These are phyloP conservation scores for Magnaporthiopsis incrustans DNA, from an alignment of 2,329 filamentous ascomycete species.

Conservation along the genomic window DNA sequence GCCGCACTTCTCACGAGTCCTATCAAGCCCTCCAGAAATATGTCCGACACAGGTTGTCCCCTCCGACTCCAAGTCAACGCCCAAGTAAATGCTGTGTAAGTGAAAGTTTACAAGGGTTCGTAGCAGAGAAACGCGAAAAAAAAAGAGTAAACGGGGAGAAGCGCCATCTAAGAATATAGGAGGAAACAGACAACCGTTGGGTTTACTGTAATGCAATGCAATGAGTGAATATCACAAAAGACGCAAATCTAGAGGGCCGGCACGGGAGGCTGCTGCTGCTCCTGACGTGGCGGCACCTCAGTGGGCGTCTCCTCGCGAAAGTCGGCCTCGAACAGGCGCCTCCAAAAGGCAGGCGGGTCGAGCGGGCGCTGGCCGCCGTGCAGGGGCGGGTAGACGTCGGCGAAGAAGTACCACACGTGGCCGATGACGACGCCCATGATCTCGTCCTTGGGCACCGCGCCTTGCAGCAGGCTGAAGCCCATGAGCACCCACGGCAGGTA, in stretches of 20 bases:
- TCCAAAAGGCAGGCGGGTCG: constrained; percentile 87
- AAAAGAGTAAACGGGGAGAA: background rate
- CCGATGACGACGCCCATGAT: constrained; percentile 92
- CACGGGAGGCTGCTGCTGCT: constrained; percentile 2
- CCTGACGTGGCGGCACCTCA: constrained; percentile 40
- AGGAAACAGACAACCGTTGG: background rate
- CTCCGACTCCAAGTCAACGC: background rate
- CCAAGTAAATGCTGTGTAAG: background rate
- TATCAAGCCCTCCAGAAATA: background rate
- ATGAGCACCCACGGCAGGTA: constrained; percentile 96
- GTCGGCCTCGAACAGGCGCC: constrained; percentile 64
- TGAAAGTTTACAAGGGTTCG: background rate
- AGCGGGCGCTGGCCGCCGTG: constrained; percentile 78
- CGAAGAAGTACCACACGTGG: constrained; percentile 97
- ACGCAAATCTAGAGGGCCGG: background rate
- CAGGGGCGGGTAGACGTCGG: constrained; percentile 88
- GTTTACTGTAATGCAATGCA: background rate
- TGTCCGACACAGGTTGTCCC: background rate
- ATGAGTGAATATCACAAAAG: background rate
- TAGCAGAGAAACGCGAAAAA: background rate
- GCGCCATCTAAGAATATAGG: background rate
- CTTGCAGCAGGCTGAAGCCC: constrained; percentile 84
- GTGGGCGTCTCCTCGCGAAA: constrained; percentile 33
- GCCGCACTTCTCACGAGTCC: background rate
- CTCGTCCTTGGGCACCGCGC: constrained; percentile 86